phyloP scores from a whole-genome alignment of 257 asterid species.

The Misopates orontium region DNA sequence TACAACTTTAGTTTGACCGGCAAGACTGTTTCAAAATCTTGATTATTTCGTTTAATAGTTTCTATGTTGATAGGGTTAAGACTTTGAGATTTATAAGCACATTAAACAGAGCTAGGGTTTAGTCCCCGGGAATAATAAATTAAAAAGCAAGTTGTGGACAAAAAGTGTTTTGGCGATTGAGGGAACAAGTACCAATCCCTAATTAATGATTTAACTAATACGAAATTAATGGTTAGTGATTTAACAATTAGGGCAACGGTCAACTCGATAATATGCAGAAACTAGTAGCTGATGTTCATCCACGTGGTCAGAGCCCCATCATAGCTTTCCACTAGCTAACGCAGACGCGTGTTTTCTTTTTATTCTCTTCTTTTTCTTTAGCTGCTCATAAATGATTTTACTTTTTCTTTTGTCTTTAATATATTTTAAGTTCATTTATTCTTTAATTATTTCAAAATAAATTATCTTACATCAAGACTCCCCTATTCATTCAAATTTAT shows the following conservation, averaged over 20 bases:
- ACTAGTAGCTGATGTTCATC: constrained; percentile 13
- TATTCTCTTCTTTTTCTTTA: neutral
- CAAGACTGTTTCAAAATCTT: no score
- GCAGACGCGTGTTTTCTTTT: neutral
- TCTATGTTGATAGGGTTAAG: constrained; percentile 5
- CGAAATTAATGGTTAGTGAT: constrained; percentile 1
- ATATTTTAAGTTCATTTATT: no score
- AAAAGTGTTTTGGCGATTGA: constrained; percentile 1
- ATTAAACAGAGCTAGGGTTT: constrained; percentile 5
- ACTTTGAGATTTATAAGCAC: no score
- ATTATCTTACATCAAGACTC: no score
- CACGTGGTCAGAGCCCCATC: constrained; percentile 38
- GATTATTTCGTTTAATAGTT: no score
- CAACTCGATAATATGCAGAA: neutral
- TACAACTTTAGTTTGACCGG: no score
- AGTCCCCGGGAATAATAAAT: constrained; percentile 5
- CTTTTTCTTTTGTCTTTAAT: no score
- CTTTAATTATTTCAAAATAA: no score
- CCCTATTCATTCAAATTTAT: no score
- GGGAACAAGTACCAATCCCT: constrained; percentile 36
- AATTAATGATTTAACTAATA: constrained; percentile 4
- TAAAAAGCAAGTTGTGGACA: no score
- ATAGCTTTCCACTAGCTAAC: neutral
- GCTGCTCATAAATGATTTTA: neutral
- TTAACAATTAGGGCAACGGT: neutral